A percentile compares a stretch with the other conserved stretches of the same genome.
Conservation (phyloP, 148 eudicot genomes). For the Vaccinium macrocarpon region DNA sequence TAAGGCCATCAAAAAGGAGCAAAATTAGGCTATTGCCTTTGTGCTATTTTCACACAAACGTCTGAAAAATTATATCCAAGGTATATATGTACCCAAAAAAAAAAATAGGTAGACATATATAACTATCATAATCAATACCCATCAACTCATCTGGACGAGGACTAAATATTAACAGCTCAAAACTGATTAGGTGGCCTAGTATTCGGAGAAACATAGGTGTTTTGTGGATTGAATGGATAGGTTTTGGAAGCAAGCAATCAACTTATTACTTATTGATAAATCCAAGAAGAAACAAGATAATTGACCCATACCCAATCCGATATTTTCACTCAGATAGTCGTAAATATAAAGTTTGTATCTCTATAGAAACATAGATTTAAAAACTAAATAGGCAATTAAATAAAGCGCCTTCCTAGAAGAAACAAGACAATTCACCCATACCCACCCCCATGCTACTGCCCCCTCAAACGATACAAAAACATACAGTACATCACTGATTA, state of each 20-base stretch:
- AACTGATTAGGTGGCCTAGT: not conserved
- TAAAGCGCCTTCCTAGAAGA: not conserved
- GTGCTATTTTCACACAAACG: conserved; percentile 7
- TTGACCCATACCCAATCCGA: not conserved
- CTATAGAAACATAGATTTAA: not conserved
- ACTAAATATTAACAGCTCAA: not conserved
- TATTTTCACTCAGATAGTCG: not conserved
- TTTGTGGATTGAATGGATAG: not conserved
- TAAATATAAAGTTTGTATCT: not conserved
- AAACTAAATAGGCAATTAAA: not conserved
- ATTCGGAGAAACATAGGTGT: not conserved
- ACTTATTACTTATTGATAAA: not conserved
- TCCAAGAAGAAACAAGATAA: not conserved
- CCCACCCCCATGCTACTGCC: not conserved
- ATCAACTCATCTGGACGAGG: not conserved
- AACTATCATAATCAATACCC: conserved; percentile 15
- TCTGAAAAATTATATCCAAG: too few species aligned
- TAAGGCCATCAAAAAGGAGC: conserved; percentile 20
- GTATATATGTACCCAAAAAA: too few species aligned
- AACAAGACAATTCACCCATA: not conserved
- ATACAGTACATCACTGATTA: not conserved
- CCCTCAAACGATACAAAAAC: not conserved
- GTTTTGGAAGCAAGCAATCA: not conserved
- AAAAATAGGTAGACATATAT: not conserved
- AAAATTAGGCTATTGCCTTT: conserved; percentile 19